phyloP scores from a whole-genome alignment of 345 rosid genomes.

The Abelmoschus esculentus region DNA sequence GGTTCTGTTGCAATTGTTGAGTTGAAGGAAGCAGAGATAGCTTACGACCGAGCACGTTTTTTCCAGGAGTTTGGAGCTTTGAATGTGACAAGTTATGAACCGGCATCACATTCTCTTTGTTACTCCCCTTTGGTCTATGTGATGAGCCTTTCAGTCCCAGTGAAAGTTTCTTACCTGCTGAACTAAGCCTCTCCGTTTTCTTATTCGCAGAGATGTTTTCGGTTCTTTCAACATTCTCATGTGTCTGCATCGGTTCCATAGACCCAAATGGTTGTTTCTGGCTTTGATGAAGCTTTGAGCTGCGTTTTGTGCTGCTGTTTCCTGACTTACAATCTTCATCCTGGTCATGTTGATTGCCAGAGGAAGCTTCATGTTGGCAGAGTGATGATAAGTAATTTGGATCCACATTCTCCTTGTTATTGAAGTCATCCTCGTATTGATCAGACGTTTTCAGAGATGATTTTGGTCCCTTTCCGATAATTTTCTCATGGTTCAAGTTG shows the following conservation, averaged over 20 bases:
- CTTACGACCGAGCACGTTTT: conserved; percentile 17
- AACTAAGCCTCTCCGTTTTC: neutral
- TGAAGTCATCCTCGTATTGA: conserved; percentile 20
- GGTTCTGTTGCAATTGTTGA: neutral
- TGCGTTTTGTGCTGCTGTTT: conserved; percentile 3
- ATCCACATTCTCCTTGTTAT: conserved; percentile 14
- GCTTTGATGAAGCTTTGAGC: neutral
- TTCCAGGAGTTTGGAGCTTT: conserved; percentile 13
- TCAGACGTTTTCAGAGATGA: conserved; percentile 28
- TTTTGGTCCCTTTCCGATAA: conserved; percentile 23
- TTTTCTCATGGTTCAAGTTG: conserved; percentile 9
- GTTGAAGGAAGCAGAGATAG: conserved; percentile 25
- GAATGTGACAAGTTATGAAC: conserved; percentile 11
- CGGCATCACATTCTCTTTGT: conserved; percentile 29
- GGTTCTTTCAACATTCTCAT: neutral
- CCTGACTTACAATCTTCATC: neutral
- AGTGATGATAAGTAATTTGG: conserved; percentile 14
- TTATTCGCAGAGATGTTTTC: neutral
- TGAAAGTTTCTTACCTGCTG: neutral
- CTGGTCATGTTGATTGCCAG: neutral
- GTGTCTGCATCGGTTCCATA: conserved; percentile 2
- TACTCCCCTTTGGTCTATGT: neutral
- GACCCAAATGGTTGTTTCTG: conserved; percentile 3
- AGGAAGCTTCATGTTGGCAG: neutral
- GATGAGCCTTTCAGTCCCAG: conserved; percentile 7